Evolutionary conservation across 2,329 filamentous ascomycete species (phyloP).

Genomic region (Stagonosporopsis vannaccii): DNA sequence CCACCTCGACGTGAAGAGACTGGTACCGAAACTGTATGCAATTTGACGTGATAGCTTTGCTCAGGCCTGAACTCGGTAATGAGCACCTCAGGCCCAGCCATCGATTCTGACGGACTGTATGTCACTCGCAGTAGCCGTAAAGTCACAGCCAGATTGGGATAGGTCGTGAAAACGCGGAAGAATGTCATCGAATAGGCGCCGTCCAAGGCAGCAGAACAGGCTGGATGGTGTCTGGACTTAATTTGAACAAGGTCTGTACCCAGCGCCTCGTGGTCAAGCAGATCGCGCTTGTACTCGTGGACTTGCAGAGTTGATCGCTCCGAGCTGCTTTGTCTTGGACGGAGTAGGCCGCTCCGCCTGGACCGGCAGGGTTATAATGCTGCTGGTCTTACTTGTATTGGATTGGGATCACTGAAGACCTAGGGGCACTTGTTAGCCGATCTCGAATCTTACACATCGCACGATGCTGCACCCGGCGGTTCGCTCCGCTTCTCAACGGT

Average conservation of each 20-base stretch:
- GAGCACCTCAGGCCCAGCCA: constrained; percentile 1
- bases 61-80: constrained; percentile 2
- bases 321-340: constrained; percentile 16
- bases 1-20: not conserved
- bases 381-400: not conserved
- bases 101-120: constrained; percentile 1
- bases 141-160: constrained; percentile 29
- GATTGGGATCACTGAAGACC: constrained; percentile 8
- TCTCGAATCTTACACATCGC: constrained; percentile 27
- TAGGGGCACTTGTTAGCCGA: constrained; percentile 24
- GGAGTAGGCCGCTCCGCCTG: constrained; percentile 35
- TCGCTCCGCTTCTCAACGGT: constrained; percentile 41
- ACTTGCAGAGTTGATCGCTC: not conserved
- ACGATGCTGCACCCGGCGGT: constrained; percentile 35
- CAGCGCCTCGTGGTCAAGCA: constrained; percentile 1
- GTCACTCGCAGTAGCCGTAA: constrained; percentile 37
- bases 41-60: not conserved
- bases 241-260: constrained; percentile 1
- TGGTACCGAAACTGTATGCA: not conserved
- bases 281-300: constrained; percentile 1
- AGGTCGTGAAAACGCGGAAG: constrained; percentile 32
- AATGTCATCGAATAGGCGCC: constrained; percentile 36
- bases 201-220: constrained; percentile 25
- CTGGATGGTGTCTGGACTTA: constrained; percentile 30
- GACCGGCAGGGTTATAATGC: constrained; percentile 12